These are phyloP conservation scores for Sanghuangporus sanghuang DNA, from an alignment of 1,284 basidiomycete species.

Conservation along the genomic window DNA sequence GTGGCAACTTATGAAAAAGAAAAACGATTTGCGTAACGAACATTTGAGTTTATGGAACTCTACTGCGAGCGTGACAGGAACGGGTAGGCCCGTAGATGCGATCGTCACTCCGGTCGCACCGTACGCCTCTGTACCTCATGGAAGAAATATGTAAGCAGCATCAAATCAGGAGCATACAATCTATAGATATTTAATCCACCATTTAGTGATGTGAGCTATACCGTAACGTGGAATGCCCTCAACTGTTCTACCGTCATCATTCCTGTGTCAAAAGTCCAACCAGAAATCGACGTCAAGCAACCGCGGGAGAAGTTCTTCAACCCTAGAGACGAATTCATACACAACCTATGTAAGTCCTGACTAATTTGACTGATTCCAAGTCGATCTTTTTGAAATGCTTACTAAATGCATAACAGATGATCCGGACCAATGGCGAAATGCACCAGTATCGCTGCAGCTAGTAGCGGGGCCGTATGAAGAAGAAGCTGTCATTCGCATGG, in stretches of 20 bases:
- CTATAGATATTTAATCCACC: too few species aligned
- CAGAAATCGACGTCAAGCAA: constrained; percentile 38
- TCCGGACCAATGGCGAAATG: constrained; percentile 46
- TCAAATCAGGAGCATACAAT: too few species aligned
- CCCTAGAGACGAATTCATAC: constrained; percentile 40
- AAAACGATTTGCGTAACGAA: constrained; percentile 39
- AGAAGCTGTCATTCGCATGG: constrained; percentile 61
- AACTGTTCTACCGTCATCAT: constrained; percentile 63
- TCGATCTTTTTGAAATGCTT: background rate
- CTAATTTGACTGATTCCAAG: background rate
- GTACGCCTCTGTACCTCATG: constrained; percentile 49
- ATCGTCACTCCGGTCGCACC: constrained; percentile 54
- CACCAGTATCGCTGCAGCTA: constrained; percentile 64
- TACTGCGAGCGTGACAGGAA: constrained; percentile 42
- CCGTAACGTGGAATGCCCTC: constrained; percentile 59
- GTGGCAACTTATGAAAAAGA: constrained; percentile 51
- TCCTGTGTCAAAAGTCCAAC: constrained; percentile 60
- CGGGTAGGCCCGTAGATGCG: constrained; percentile 59
- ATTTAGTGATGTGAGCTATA: constrained; percentile 45
- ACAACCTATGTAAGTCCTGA: constrained; percentile 48
- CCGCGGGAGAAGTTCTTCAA: constrained; percentile 40
- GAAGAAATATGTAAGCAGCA: constrained; percentile 36
- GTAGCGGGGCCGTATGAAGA: constrained; percentile 68
- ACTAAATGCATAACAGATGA: constrained; percentile 39
- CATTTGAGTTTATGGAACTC: constrained; percentile 55